A percentile compares a stretch with the other conserved stretches of the same genome.
These are phyloP conservation scores for Phylloporus gajari DNA, from an alignment of 1,284 basidiomycete genomes.

Conservation along the genomic window DNA sequence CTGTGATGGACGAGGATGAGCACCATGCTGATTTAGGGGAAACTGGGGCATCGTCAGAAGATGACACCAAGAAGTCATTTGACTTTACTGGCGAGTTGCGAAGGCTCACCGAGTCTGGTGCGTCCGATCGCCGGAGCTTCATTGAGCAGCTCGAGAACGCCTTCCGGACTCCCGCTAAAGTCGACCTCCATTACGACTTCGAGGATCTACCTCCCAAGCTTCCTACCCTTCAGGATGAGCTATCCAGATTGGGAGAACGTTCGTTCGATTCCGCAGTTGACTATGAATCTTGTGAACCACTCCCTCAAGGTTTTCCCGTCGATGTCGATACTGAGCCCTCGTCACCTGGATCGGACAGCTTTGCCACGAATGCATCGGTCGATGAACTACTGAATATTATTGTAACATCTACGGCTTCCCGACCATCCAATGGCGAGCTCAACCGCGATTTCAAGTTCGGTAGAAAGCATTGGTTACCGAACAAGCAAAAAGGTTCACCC, in stretches of 20 bases:
- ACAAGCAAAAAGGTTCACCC: conserved; percentile 24
- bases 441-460: conserved; percentile 80
- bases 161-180: conserved; percentile 76
- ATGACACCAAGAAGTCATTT: conserved; percentile 81
- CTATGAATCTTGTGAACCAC: conserved; percentile 30
- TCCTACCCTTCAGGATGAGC: conserved; percentile 38
- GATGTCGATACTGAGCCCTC: conserved; percentile 38
- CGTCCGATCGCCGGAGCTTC: conserved; percentile 76
- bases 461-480: conserved; percentile 53
- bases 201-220: conserved; percentile 57
- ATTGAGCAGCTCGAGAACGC: conserved; percentile 84
- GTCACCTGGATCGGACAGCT: conserved; percentile 31
- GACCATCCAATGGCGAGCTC: conserved; percentile 69
- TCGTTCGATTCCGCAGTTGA: conserved; percentile 34
- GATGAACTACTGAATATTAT: conserved; percentile 40
- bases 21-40: conserved; percentile 61
- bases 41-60: conserved; percentile 52
- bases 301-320: conserved; percentile 26
- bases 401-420: conserved; percentile 53
- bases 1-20: conserved; percentile 57
- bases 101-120: conserved; percentile 75
- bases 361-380: conserved; percentile 21
- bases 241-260: conserved; percentile 33
- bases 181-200: conserved; percentile 64
- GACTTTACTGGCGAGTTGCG: conserved; percentile 86